phyloP scores from a whole-genome alignment of 75 land plant species.

The Sequoiadendron giganteum region DNA sequence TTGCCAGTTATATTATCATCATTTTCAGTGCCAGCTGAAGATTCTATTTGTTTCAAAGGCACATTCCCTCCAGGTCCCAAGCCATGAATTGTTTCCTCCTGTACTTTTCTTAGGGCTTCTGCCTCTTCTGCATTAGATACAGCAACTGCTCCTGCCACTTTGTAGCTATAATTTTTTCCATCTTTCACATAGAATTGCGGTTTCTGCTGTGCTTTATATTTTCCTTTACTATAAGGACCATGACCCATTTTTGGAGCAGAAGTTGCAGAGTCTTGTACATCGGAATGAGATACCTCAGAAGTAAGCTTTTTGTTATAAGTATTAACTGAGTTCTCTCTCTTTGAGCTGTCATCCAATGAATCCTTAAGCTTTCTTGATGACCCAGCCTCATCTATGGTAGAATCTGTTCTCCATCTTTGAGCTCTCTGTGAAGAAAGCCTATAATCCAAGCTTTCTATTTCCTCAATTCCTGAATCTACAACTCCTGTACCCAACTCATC shows the following conservation, averaged over 20 bases:
- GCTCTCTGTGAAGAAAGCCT: constrained; percentile 16
- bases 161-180: constrained; percentile 97
- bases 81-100: constrained; percentile 69
- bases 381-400: not conserved
- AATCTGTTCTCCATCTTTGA: constrained; percentile 10
- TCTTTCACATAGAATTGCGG: constrained; percentile 94
- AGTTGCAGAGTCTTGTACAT: not conserved
- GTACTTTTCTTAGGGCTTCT: constrained; percentile 44
- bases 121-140: constrained; percentile 75
- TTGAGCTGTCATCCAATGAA: not conserved
- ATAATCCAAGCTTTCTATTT: constrained; percentile 54
- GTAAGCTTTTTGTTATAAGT: constrained; percentile 27
- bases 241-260: not conserved
- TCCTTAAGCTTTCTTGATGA: constrained; percentile 2
- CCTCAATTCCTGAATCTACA: constrained; percentile 65
- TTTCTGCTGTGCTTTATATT: constrained; percentile 29
- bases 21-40: constrained; percentile 1
- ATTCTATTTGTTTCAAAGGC: constrained; percentile 24
- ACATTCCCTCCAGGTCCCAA: constrained; percentile 94
- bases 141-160: constrained; percentile 87
- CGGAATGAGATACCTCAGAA: constrained; percentile 12
- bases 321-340: constrained; percentile 4
- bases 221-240: constrained; percentile 19
- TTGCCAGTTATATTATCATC: not conserved
- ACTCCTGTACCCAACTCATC: constrained; percentile 77